Percentiles rank a stretch among this genome's conserved stretches.
Evolutionary conservation across 208 protist genomes (phyloP).

Genomic region (Tetramitus jugosus): DNA sequence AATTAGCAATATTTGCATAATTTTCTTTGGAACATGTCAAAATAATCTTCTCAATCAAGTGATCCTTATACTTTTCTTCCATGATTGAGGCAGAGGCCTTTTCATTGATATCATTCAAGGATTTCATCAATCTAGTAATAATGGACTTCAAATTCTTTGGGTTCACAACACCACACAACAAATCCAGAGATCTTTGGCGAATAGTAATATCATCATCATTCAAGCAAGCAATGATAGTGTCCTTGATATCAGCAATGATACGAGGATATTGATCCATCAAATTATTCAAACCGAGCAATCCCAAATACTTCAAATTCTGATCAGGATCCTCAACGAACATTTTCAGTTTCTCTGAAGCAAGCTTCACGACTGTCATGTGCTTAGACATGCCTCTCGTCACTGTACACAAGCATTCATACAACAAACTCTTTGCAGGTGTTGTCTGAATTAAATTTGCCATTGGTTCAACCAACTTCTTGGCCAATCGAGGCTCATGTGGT

Average conservation of each 20-base stretch:
- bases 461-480: constrained; percentile 94
- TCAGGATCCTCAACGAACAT: constrained; percentile 90
- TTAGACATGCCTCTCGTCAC: constrained; percentile 72
- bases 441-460: constrained; percentile 87
- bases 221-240: constrained; percentile 80
- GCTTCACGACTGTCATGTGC: constrained; percentile 62
- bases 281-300: constrained; percentile 79
- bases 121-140: constrained; percentile 45
- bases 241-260: constrained; percentile 71
- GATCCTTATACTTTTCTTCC: constrained; percentile 78
- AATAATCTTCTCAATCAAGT: constrained; percentile 73
- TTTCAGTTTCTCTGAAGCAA: constrained; percentile 83
- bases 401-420: constrained; percentile 93
- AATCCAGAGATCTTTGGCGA: constrained; percentile 76
- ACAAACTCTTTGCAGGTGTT: constrained; percentile 84
- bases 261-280: constrained; percentile 81
- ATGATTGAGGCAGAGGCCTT: too few species aligned
- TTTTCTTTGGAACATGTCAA: constrained; percentile 62
- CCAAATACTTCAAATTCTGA: constrained; percentile 97
- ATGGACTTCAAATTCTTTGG: constrained; percentile 75
- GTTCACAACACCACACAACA: constrained; percentile 76
- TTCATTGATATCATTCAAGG: constrained; percentile 31
- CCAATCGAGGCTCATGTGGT: constrained; percentile 87
- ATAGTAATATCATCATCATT: constrained; percentile 92
- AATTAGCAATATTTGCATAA: constrained; percentile 80